phyloP scores from a whole-genome alignment of 768 basidiomycete species.

The Sarcomyxa edulis region DNA sequence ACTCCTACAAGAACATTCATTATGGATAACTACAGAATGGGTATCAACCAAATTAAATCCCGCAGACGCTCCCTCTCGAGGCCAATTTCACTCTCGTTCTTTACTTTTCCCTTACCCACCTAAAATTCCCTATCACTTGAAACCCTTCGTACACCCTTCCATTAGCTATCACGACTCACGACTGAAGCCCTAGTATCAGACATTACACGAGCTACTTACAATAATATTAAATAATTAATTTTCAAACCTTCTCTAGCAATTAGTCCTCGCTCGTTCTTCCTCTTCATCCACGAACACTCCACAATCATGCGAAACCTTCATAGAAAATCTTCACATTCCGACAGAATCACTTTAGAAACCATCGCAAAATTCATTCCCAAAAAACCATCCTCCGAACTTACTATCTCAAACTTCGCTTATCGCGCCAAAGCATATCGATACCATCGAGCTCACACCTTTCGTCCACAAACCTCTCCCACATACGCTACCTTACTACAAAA shows the following conservation, averaged over 20 bases:
- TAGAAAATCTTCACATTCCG: too few species aligned
- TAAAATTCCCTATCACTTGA: not conserved
- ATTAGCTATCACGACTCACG: too few species aligned
- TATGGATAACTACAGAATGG: not conserved
- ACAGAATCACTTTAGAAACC: too few species aligned
- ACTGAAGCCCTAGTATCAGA: too few species aligned
- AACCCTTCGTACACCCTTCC: too few species aligned
- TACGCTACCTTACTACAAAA: not conserved
- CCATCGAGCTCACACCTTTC: not conserved
- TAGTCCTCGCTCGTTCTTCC: too few species aligned
- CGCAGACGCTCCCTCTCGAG: slow-evolving; percentile 1
- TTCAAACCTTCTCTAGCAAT: too few species aligned
- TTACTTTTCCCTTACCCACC: not conserved
- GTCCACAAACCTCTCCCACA: not conserved
- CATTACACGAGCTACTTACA: too few species aligned
- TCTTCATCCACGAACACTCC: too few species aligned
- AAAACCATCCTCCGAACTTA: not conserved
- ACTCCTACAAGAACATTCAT: not conserved
- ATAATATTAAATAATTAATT: too few species aligned
- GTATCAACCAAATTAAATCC: not conserved
- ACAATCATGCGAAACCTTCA: too few species aligned
- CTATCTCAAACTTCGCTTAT: not conserved
- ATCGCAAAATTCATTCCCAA: too few species aligned
- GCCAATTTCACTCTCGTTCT: not conserved
- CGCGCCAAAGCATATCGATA: not conserved